These are phyloP conservation scores for Grosmannia clavigera DNA, from an alignment of 2,329 filamentous ascomycete species.

Conservation along the genomic window DNA sequence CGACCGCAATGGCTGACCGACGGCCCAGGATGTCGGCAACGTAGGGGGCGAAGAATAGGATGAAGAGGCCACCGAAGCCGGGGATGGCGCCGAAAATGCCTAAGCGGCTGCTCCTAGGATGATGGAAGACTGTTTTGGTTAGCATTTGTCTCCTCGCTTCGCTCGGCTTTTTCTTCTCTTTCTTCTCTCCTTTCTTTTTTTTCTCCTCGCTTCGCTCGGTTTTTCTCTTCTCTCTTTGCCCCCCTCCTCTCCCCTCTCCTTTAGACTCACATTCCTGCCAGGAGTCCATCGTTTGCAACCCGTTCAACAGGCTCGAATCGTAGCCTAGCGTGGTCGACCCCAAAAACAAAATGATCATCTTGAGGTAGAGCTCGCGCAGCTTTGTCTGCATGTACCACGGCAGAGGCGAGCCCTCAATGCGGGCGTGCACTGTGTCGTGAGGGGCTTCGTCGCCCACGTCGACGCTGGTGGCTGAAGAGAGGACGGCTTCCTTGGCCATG, in stretches of 20 bases:
- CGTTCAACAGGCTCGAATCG: conserved; percentile 22
- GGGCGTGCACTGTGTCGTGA: not conserved
- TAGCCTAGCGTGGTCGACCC: conserved; percentile 21
- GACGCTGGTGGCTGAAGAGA: not conserved
- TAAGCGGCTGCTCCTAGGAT: not conserved
- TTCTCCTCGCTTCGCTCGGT: not conserved
- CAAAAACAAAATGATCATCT: conserved; percentile 20
- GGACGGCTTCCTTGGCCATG: not conserved
- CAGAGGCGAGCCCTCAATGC: not conserved
- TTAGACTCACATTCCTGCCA: conserved; percentile 3
- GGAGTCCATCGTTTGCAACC: conserved; percentile 18
- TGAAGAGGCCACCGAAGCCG: conserved; percentile 3
- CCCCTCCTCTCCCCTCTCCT: not conserved
- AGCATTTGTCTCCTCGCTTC: not conserved
- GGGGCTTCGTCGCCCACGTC: not conserved
- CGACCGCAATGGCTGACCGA: conserved; percentile 23
- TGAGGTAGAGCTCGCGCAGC: conserved; percentile 19
- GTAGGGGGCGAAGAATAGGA: not conserved
- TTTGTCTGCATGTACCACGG: conserved; percentile 13
- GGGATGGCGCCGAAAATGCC: conserved; percentile 1
- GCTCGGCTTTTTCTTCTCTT: too few relatives aligned
- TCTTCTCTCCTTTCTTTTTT: not conserved
- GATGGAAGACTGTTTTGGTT: not conserved
- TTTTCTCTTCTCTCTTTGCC: not conserved
- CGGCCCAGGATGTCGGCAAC: conserved; percentile 1